Evolutionary conservation across 139 green algal genomes (phyloP), one percentile per base, ranked within the genome.

Genomic region (Micractinium conductrix): DNA sequence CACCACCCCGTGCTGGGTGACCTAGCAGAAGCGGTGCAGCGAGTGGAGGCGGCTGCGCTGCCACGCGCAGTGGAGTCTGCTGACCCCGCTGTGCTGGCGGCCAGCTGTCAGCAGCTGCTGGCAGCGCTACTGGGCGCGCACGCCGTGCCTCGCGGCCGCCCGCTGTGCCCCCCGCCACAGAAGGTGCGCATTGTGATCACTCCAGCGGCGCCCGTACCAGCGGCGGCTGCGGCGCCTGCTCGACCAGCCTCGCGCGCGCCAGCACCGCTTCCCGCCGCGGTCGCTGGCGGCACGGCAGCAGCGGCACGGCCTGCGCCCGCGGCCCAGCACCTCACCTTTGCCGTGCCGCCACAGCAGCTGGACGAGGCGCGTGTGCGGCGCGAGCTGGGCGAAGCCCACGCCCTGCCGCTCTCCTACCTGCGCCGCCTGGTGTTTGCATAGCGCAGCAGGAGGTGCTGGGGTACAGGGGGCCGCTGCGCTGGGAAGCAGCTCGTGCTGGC

Each of bases 361-460:
- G 76, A 82, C 30, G 81, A 86, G 58, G 69, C 69, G 2, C 16
- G 24, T 0, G 26, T 86, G 81, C 68, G 81, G 21, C 81, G 81
- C 14, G 30, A 38, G 42, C 45, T 86, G 58, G 63, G 22, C 12
- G 81, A 86, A 60, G 45, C 26, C 1, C 44, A 72, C 10, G 7
- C 24, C 14, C 38, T 86, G 44, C 81, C 81, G n/a, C 81, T 86
- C 24, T 86, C 81, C n/a, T 70, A 55, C 68, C 73, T 86, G 58
- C 69, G 71, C 21, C 9, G 24, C 42, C 73, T 86, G 44, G 38
- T 86, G 17, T 81, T 38, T 17, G 58, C 68, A 1, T 84, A 33
- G 67, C 7, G n/a, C n/a, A n/a, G n/a, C n/a, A n/a, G n/a, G n/a
- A n/a, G n/a, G n/a, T n/a, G n/a, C n/a, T n/a, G n/a, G n/a, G n/a